phyloP scores from a whole-genome alignment of 2,329 filamentous ascomycete species.

The Penicillium polonicum region DNA sequence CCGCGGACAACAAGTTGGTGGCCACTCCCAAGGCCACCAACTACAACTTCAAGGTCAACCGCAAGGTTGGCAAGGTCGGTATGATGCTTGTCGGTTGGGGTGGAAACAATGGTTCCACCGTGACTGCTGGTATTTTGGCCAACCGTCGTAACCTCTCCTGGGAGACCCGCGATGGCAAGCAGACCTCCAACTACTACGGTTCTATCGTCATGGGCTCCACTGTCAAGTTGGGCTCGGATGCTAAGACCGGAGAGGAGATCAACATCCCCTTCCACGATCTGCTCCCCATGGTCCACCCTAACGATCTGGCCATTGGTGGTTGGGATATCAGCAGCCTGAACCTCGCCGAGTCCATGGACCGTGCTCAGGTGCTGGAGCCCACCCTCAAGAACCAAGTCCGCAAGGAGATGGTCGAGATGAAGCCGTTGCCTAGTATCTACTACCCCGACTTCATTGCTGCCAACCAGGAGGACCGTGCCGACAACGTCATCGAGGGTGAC shows the following conservation, averaged over 20 bases:
- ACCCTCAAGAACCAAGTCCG: slow-evolving; percentile 82
- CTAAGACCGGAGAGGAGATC: slow-evolving; percentile 79
- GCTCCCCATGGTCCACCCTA: slow-evolving; percentile 94
- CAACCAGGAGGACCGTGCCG: slow-evolving; percentile 94
- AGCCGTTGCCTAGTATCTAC: slow-evolving; percentile 91
- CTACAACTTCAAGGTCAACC: slow-evolving; percentile 97
- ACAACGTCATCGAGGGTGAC: slow-evolving; percentile 80
- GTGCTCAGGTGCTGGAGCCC: slow-evolving; percentile 92
- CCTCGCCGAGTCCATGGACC: slow-evolving; percentile 89
- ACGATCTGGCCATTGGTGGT: slow-evolving; percentile 90
- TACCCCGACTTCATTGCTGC: slow-evolving; percentile 99
- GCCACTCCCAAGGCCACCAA: slow-evolving; percentile 83
- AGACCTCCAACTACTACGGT: slow-evolving; percentile 93
- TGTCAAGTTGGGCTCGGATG: slow-evolving; percentile 89
- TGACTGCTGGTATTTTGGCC: slow-evolving; percentile 94
- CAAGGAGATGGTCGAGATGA: slow-evolving; percentile 89
- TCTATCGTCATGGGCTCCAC: slow-evolving; percentile 97
- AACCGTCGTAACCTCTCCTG: slow-evolving; percentile 83
- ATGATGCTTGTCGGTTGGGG: slow-evolving; percentile 98
- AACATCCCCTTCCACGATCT: slow-evolving; percentile 95
- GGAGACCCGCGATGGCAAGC: slow-evolving; percentile 89
- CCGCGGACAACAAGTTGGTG: slow-evolving; percentile 71
- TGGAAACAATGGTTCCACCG: slow-evolving; percentile 96
- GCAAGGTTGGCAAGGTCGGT: slow-evolving; percentile 87
- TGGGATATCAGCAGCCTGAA: slow-evolving; percentile 97